These are phyloP conservation scores for Penicillium sp. DNA, from an alignment of 2,329 filamentous ascomycete species.

Conservation along the genomic window DNA sequence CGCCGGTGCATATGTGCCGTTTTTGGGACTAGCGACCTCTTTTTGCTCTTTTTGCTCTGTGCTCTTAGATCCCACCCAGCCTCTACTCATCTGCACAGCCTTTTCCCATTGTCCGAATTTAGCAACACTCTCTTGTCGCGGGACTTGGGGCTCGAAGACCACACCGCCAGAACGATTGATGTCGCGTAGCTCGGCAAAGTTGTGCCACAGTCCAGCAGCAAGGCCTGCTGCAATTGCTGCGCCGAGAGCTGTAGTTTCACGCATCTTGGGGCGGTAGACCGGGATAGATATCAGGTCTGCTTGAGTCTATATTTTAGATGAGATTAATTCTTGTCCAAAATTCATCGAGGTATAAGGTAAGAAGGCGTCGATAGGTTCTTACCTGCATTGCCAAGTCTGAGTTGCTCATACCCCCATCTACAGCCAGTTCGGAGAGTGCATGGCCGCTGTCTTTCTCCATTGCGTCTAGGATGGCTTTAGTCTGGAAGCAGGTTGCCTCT, in stretches of 20 bases:
- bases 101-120: slow-evolving; percentile 63
- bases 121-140: slow-evolving; percentile 44
- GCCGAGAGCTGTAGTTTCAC: slow-evolving; percentile 79
- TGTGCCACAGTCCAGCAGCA: slow-evolving; percentile 66
- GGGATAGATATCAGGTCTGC: slow-evolving; percentile 76
- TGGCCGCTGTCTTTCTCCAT: slow-evolving; percentile 82
- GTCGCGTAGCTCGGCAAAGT: slow-evolving; percentile 62
- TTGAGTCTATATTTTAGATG: slow-evolving; percentile 48
- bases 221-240: slow-evolving; percentile 82
- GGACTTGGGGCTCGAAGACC: slow-evolving; percentile 60
- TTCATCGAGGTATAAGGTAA: background rate
- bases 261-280: slow-evolving; percentile 76
- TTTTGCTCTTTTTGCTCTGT: background rate
- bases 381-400: slow-evolving; percentile 79
- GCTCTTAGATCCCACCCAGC: slow-evolving; percentile 45
- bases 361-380: slow-evolving; percentile 11
- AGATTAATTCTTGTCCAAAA: slow-evolving; percentile 8
- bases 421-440: slow-evolving; percentile 65
- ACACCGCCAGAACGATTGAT: slow-evolving; percentile 63
- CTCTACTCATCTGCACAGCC: slow-evolving; percentile 65
- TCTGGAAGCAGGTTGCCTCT: slow-evolving; percentile 86
- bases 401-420: slow-evolving; percentile 82
- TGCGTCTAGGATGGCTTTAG: slow-evolving; percentile 81
- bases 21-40: background rate
- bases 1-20: background rate